phyloP scores from a whole-genome alignment of 1,139 yeast species.

The Spathaspora sp. region DNA sequence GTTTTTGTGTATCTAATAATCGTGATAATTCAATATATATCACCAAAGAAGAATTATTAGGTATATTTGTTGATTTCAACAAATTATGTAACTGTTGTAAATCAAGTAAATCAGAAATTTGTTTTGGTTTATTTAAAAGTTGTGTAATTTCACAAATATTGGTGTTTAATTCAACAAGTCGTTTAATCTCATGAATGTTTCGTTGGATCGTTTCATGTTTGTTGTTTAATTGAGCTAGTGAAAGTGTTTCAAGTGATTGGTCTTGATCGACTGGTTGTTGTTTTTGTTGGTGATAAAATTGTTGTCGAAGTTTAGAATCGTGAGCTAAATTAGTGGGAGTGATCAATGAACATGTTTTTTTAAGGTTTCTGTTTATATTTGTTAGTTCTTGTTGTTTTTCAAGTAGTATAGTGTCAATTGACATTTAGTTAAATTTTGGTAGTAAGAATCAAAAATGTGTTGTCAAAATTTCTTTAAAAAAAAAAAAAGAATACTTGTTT shows the following conservation, averaged over 20 bases:
- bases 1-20: conserved; percentile 8
- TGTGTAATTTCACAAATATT: conserved; percentile 22
- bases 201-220: conserved; percentile 16
- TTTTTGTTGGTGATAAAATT: conserved; percentile 5
- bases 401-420: conserved; percentile 8
- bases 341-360: conserved; percentile 3
- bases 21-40: conserved; percentile 12
- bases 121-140: conserved; percentile 12
- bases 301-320: conserved; percentile 8
- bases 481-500: no score
- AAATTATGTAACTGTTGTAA: conserved; percentile 14
- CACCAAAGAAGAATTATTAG: conserved; percentile 7
- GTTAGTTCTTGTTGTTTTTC: conserved; percentile 6
- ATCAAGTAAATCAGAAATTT: conserved; percentile 13
- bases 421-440: conserved; percentile 4
- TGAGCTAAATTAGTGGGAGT: conserved; percentile 5
- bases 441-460: not conserved
- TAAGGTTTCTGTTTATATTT: conserved; percentile 5
- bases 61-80: conserved; percentile 7
- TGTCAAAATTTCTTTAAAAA: not conserved
- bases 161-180: conserved; percentile 23
- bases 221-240: conserved; percentile 22
- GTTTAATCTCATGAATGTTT: conserved; percentile 20
- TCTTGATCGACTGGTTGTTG: not conserved
- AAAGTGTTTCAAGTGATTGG: conserved; percentile 8